These are phyloP conservation scores for Aschersonia sp. DNA, from an alignment of 2,329 filamentous ascomycete genomes.

Conservation along the genomic window DNA sequence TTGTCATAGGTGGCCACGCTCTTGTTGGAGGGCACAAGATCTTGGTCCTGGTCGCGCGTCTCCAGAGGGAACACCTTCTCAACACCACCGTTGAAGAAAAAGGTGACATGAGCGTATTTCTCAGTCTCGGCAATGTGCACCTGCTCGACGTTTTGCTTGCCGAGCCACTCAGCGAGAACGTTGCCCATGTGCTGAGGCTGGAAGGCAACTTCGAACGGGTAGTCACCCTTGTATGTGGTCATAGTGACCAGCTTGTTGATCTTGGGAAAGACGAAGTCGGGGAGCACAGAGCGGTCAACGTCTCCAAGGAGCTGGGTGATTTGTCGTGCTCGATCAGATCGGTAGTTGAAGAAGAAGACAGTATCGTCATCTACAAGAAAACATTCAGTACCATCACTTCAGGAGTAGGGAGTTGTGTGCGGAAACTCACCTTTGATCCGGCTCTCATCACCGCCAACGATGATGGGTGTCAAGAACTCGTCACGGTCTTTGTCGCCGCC, in stretches of 20 bases:
- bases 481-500: slow-evolving; percentile 59
- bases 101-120: slow-evolving; percentile 98
- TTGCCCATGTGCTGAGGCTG: slow-evolving; percentile 92
- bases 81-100: slow-evolving; percentile 99
- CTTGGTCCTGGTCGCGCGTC: slow-evolving; percentile 67
- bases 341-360: slow-evolving; percentile 99
- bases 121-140: slow-evolving; percentile 97
- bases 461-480: slow-evolving; percentile 97
- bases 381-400: slow-evolving; percentile 3
- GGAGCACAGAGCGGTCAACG: slow-evolving; percentile 77
- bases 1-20: slow-evolving; percentile 85
- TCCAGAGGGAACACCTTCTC: slow-evolving; percentile 93
- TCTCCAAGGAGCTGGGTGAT: slow-evolving; percentile 88
- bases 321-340: slow-evolving; percentile 91
- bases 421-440: slow-evolving; percentile 60
- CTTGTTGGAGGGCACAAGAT: slow-evolving; percentile 77
- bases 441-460: slow-evolving; percentile 72
- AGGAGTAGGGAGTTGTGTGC: too few species aligned
- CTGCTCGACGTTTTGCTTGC: slow-evolving; percentile 79
- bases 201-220: slow-evolving; percentile 84
- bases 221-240: slow-evolving; percentile 96
- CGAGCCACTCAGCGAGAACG: slow-evolving; percentile 93
- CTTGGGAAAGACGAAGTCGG: slow-evolving; percentile 89
- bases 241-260: slow-evolving; percentile 78
- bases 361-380: slow-evolving; percentile 60